A percentile compares a stretch with the other conserved stretches of the same genome.
These are phyloP conservation scores for Haberlea rhodopensis DNA, from an alignment of 257 asterid species.

Conservation along the genomic window DNA sequence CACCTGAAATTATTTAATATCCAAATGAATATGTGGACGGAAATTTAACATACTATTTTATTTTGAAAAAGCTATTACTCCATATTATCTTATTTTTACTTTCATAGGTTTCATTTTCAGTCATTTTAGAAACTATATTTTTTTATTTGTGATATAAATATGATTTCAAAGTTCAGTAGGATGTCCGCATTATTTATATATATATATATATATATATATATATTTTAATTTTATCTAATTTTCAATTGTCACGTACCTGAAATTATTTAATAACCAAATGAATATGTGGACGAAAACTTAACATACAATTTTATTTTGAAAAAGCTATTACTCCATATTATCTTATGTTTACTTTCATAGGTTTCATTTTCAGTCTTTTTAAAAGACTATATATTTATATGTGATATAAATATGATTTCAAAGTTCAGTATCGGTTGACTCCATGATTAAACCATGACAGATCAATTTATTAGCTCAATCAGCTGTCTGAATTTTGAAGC, in stretches of 20 bases:
- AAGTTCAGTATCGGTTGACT: too few relatives aligned
- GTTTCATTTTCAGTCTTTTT: neutral
- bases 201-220: too few relatives aligned
- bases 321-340: neutral
- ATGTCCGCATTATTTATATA: neutral
- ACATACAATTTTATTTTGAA: neutral
- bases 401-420: neutral
- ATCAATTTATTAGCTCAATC: neutral
- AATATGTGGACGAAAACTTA: neutral
- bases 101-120: neutral
- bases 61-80: neutral
- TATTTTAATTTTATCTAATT: too few relatives aligned
- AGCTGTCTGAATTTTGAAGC: neutral
- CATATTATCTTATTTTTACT: neutral
- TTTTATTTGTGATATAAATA: neutral
- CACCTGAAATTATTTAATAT: too few relatives aligned
- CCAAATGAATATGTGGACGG: neutral
- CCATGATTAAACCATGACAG: neutral
- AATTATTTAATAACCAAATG: too few relatives aligned
- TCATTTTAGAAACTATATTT: too few relatives aligned
- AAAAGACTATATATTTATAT: too few relatives aligned
- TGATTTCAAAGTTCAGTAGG: neutral
- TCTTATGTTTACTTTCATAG: neutral
- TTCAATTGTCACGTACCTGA: neutral
- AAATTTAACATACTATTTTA: neutral